Base-by-base conservation (phyloP, 192 early-diverging fungal genomes). In the Backusella macrospora region DNA sequence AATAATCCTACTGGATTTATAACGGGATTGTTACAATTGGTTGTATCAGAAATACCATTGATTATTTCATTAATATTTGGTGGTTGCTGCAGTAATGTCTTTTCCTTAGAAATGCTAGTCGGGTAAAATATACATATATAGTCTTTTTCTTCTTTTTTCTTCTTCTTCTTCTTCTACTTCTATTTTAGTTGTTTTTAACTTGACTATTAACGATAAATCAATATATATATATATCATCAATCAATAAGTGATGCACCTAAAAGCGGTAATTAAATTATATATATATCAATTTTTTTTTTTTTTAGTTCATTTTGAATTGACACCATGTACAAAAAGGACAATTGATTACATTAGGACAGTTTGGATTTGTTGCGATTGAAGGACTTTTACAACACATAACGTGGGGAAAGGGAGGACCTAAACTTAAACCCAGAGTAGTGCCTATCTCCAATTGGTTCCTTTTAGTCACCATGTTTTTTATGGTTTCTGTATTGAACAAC, bases 21-120 rank as follows among this genome's bases (percentile, higher is more conserved):
- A 13, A 59, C 47, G 39, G 66, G 68, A 44, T 42, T 74, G 26
- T 6, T 72, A 16, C 75, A 77, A 10, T 26, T 81, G 1, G 45
- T 71, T 59, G 68, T 73, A 4, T 52, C 69, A 55, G 88, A 88
- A 70, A 90, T 86, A 84, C 23, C 88, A 34, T 34, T 89, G 12
- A 92, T 94, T 29, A 73, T 86, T 7, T 81, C 84, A 12, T 83
- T 93, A 47, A 92, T 96, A 78, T 96, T 96, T 83, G 92, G 92
- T 16, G 95, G 95, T 1, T 95, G 94, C 79, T 96, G 95, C 69
- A 90, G 91, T 49, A 95, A 95, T 69, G 93, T 95, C n/a, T 93
- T 90, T 86, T 88, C 93, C 0, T 82, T 96, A n/a, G 95, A 96
- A 76, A 79, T 89, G 49, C 84, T 96, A 10, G 90, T 95, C 21